Evolutionary conservation across 306 rosid genomes (phyloP).

Genomic region (Trifolium repens): DNA sequence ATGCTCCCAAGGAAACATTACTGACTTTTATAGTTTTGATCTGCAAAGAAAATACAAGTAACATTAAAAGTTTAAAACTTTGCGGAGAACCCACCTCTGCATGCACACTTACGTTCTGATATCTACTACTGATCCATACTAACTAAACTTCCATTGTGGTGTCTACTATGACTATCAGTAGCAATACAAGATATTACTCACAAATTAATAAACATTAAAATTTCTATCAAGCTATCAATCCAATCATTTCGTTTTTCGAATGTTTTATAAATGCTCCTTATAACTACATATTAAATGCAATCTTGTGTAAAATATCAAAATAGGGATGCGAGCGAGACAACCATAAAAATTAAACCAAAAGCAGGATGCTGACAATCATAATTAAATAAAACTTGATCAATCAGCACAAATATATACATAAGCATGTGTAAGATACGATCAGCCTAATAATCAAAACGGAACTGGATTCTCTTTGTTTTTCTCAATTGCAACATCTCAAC

Average conservation of each 20-base stretch:
- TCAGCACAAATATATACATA: background rate
- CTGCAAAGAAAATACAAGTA: slow-evolving; percentile 49
- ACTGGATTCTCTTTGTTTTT: too few species aligned
- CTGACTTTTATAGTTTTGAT: slow-evolving; percentile 75
- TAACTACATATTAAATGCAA: slow-evolving; percentile 13
- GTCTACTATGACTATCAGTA: background rate
- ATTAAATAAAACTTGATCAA: background rate
- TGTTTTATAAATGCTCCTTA: slow-evolving; percentile 13
- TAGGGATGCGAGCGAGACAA: background rate
- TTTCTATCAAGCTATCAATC: slow-evolving; percentile 7
- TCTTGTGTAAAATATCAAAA: background rate
- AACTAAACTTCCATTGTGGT: background rate
- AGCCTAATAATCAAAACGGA: too few species aligned
- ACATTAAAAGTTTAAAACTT: slow-evolving; percentile 17
- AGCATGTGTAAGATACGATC: too few species aligned
- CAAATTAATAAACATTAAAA: background rate
- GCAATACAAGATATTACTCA: background rate
- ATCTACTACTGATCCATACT: background rate
- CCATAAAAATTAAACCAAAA: slow-evolving; percentile 7
- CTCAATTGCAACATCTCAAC: too few species aligned
- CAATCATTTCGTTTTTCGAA: background rate
- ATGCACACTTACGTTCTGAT: slow-evolving; percentile 9
- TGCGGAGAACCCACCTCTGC: slow-evolving; percentile 24
- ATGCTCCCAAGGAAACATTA: slow-evolving; percentile 91
- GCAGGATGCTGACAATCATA: background rate